Percentiles rank a stretch among this genome's conserved stretches.
These are phyloP conservation scores for Phialophora expanda DNA, from an alignment of 2,329 filamentous ascomycete species.

Conservation along the genomic window DNA sequence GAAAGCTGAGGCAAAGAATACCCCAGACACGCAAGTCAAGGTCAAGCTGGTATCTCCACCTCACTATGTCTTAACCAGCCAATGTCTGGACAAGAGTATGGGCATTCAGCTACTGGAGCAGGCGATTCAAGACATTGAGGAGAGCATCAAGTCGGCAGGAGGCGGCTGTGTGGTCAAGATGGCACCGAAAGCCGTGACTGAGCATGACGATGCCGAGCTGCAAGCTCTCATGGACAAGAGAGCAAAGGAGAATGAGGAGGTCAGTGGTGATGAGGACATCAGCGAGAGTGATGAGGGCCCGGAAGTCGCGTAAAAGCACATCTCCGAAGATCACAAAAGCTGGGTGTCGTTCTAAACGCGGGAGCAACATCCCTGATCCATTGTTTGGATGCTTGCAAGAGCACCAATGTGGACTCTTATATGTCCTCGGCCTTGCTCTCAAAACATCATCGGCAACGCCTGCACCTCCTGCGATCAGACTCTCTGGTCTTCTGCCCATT, in stretches of 20 bases:
- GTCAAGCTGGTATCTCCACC: constrained; percentile 98
- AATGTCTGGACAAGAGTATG: constrained; percentile 88
- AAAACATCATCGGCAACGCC: background rate
- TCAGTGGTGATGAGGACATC: constrained; percentile 95
- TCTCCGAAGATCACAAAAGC: background rate
- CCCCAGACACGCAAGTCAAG: constrained; percentile 90
- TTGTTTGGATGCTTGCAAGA: background rate
- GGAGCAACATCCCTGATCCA: background rate
- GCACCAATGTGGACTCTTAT: background rate
- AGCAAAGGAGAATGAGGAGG: constrained; percentile 95
- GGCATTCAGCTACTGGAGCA: constrained; percentile 86
- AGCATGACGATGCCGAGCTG: constrained; percentile 95
- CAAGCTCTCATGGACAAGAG: constrained; percentile 99
- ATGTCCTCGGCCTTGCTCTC: background rate
- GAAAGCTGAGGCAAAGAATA: constrained; percentile 91
- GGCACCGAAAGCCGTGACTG: constrained; percentile 98
- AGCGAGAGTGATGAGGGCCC: constrained; percentile 90
- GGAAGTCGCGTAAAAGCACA: constrained; percentile 37
- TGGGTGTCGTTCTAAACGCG: background rate
- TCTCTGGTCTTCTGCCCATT: background rate
- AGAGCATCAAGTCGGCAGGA: constrained; percentile 76
- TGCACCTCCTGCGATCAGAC: background rate
- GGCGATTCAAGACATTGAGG: constrained; percentile 84
- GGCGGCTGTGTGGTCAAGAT: constrained; percentile 91
- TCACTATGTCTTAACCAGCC: constrained; percentile 93